These are phyloP conservation scores for Candolleomyces aberdarensis DNA, from an alignment of 768 basidiomycete genomes.

Conservation along the genomic window DNA sequence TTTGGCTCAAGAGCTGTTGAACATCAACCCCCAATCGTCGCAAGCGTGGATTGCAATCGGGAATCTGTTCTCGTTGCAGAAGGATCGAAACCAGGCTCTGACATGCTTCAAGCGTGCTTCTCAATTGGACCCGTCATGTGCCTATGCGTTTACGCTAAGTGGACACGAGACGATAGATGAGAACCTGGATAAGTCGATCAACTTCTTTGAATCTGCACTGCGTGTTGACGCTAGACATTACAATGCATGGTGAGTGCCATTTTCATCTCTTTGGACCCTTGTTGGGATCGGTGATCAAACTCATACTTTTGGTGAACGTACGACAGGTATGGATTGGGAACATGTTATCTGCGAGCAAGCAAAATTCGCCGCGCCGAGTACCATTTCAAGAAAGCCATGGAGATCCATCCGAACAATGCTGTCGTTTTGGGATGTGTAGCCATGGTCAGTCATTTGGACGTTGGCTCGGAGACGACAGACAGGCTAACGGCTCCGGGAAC, in stretches of 20 bases:
- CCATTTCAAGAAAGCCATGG: slow-evolving; percentile 89
- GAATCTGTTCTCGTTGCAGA: slow-evolving; percentile 92
- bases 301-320: slow-evolving; percentile 12
- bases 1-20: slow-evolving; percentile 88
- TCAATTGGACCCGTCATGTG: slow-evolving; percentile 84
- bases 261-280: slow-evolving; percentile 7
- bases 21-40: slow-evolving; percentile 76
- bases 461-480: slow-evolving; percentile 18
- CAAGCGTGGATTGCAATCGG: slow-evolving; percentile 97
- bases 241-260: slow-evolving; percentile 84
- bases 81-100: slow-evolving; percentile 90
- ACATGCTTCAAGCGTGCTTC: slow-evolving; percentile 92
- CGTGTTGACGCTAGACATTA: slow-evolving; percentile 92
- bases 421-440: slow-evolving; percentile 96
- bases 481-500: slow-evolving; percentile 22
- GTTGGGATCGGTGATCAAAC: slow-evolving; percentile 13
- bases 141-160: slow-evolving; percentile 94
- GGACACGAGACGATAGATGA: slow-evolving; percentile 98
- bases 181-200: slow-evolving; percentile 87
- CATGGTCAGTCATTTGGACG: slow-evolving; percentile 52
- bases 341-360: slow-evolving; percentile 92
- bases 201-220: slow-evolving; percentile 89
- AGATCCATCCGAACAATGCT: slow-evolving; percentile 92
- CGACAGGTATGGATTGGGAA: slow-evolving; percentile 95
- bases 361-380: slow-evolving; percentile 93